Base-by-base conservation (phyloP, 2,329 filamentous ascomycete genomes). In the Trichoderma sp. region DNA sequence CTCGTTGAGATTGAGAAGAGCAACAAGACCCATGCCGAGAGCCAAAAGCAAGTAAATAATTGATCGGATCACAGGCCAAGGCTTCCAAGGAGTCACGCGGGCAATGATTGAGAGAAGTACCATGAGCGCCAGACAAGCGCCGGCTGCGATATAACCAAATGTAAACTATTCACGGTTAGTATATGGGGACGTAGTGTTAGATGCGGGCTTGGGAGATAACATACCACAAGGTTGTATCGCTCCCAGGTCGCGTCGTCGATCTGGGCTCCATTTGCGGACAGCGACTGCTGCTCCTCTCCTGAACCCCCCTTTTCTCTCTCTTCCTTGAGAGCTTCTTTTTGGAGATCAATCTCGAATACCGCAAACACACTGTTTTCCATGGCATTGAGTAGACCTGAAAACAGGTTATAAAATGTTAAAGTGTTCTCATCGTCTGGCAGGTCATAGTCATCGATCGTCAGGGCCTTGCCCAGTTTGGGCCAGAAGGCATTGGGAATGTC, bases 101-200 rank as follows among this genome's bases (percentile, higher is more conserved):
- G 80, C 75, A 39, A 81, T 65, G 50, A 80, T 68, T 50, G 78
- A 75, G 8, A 82, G 77, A 6, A 77, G 5, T 2, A 76, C 74
- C 77, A 82, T 78, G 15, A 82, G 72, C 26, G 79, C 73, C 28
- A 82, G 74, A 26, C 78, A 77, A 64, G 75, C 63, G 0, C 80
- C 81, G 3, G 77, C 77, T 13, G 78, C 75, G 34, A 82, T 73
- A 64, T 81, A 82, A 7, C 77, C 79, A 62, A 79, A 81, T 20
- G 77, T 75, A 69, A 82, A 82, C 80, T 82, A 17, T 3, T 28
- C 17, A 50, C 23, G 20, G 15, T 64, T 43, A 63, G 59, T 23
- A 6, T n/a, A 15, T 4, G 28, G 1, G 6, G 15, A 20, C 3
- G 6, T 6, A 8, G 28, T 36, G 12, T 28, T 32, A n/a, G 17